Percentiles rank a stretch among this genome's conserved stretches.
Conservation (phyloP, 1,284 basidiomycete genomes). For the Grifola frondosa region DNA sequence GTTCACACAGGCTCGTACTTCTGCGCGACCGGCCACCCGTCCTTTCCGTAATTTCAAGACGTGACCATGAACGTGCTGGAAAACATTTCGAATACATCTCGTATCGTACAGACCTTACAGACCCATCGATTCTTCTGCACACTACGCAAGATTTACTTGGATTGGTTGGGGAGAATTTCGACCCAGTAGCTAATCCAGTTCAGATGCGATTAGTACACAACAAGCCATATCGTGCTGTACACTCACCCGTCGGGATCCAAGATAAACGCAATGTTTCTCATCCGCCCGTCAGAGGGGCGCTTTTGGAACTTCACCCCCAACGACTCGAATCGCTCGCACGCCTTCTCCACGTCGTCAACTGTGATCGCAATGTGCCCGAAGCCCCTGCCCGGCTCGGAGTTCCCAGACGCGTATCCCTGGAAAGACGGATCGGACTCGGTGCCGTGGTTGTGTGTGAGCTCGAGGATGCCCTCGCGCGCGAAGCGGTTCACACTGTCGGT, state of each 20-base stretch:
- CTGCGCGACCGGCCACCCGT: too few relatives aligned
- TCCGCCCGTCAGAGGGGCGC: slow-evolving; percentile 80
- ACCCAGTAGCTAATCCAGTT: too few relatives aligned
- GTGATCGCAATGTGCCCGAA: slow-evolving; percentile 90
- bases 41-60: too few relatives aligned
- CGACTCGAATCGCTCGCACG: slow-evolving; percentile 83
- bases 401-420: slow-evolving; percentile 80
- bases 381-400: slow-evolving; percentile 77
- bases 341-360: slow-evolving; percentile 81
- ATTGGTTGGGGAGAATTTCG: too few relatives aligned
- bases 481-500: slow-evolving; percentile 47
- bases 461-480: slow-evolving; percentile 76
- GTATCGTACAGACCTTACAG: too few relatives aligned
- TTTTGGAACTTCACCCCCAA: slow-evolving; percentile 90
- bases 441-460: slow-evolving; percentile 89
- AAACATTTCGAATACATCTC: too few relatives aligned
- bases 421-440: slow-evolving; percentile 81
- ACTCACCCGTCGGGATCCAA: slow-evolving; percentile 82
- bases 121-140: too few relatives aligned
- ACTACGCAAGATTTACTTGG: too few relatives aligned
- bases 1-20: too few relatives aligned
- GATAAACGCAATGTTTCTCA: slow-evolving; percentile 87
- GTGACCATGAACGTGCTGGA: not conserved
- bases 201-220: too few relatives aligned
- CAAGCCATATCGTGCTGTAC: not conserved